Conservation (phyloP, 2,329 filamentous ascomycete genomes). For the Chaetothyriales sp. region DNA sequence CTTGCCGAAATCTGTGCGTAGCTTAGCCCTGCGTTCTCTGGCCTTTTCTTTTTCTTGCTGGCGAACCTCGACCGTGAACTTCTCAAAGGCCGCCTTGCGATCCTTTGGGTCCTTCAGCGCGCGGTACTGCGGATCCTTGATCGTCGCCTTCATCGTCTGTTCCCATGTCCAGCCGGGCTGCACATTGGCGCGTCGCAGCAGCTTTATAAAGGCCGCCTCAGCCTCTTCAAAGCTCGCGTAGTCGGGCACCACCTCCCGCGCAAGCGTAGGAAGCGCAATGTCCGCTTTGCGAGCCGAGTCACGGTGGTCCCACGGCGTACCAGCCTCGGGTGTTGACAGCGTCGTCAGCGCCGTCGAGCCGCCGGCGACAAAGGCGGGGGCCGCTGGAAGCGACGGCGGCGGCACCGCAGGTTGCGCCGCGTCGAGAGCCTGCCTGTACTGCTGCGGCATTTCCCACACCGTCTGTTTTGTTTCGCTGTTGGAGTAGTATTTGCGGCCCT, state of each 20-base stretch:
- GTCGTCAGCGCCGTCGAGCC: constrained; percentile 32
- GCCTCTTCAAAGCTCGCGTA: constrained; percentile 74
- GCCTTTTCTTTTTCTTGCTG: constrained; percentile 88
- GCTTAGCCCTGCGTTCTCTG: constrained; percentile 81
- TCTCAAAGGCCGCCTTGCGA: constrained; percentile 81
- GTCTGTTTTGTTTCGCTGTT: constrained; percentile 85
- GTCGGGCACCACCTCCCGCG: constrained; percentile 51
- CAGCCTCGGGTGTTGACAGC: constrained; percentile 17
- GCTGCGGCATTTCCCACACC: constrained; percentile 86
- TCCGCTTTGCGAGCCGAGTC: constrained; percentile 3
- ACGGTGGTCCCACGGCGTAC: constrained; percentile 17
- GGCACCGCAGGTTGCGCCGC: constrained; percentile 27
- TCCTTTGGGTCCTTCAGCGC: constrained; percentile 87
- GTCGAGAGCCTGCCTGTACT: constrained; percentile 61
- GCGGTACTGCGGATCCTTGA: constrained; percentile 84
- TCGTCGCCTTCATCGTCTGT: constrained; percentile 69
- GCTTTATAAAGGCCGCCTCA: constrained; percentile 82
- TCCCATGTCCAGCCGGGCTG: constrained; percentile 90
- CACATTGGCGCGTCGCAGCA: constrained; percentile 71
- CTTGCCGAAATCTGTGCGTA: constrained; percentile 82
- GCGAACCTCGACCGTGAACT: constrained; percentile 81
- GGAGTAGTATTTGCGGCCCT: constrained; percentile 88
- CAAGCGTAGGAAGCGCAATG: constrained; percentile 24
- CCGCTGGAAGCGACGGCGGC: constrained; percentile 24
- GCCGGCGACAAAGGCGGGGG: constrained; percentile 46